Conservation (phyloP, 2,329 filamentous ascomycete genomes). For the Lachnellula hyalina region DNA sequence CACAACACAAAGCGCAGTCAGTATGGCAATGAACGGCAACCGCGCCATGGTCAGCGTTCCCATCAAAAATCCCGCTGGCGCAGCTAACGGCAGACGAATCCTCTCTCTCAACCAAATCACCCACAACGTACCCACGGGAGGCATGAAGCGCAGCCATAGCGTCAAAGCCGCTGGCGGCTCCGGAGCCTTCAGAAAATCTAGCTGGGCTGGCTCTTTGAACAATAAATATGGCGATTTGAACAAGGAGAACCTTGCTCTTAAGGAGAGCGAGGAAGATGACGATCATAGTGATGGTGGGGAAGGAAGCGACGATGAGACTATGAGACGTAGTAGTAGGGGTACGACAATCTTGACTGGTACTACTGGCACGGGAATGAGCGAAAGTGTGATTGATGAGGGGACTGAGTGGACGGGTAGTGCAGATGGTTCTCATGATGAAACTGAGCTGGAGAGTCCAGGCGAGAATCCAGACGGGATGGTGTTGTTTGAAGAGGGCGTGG, state of each 20-base stretch:
- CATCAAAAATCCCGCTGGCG: conserved; percentile 42
- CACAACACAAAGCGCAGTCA: conserved; percentile 41
- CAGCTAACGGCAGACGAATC: conserved; percentile 64
- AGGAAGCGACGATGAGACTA: conserved; percentile 23
- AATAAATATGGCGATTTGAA: conserved; percentile 45
- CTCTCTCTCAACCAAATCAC: conserved; percentile 87
- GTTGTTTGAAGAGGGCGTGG: conserved; percentile 21
- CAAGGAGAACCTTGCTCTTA: conserved; percentile 59
- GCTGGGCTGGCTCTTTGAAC: conserved; percentile 53
- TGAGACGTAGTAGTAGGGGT: conserved; percentile 29
- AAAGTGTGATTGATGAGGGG: conserved; percentile 27
- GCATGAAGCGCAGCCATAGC: conserved; percentile 72
- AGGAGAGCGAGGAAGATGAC: conserved; percentile 54
- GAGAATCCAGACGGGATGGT: conserved; percentile 14
- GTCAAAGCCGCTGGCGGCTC: conserved; percentile 56
- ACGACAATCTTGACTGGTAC: conserved; percentile 25
- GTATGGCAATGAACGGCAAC: conserved; percentile 47
- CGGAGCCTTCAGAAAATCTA: conserved; percentile 57
- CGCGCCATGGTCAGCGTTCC: conserved; percentile 24
- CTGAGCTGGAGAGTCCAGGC: conserved; percentile 3
- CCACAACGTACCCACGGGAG: conserved; percentile 58
- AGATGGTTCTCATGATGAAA: conserved; percentile 17
- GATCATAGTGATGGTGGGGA: conserved; percentile 13
- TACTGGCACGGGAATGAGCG: conserved; percentile 20
- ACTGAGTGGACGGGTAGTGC: conserved; percentile 29